Evolutionary conservation across 108 stramenopile species (phyloP), one percentile per base, ranked within the genome.

Genomic region (Fragilaria crotonensis): DNA sequence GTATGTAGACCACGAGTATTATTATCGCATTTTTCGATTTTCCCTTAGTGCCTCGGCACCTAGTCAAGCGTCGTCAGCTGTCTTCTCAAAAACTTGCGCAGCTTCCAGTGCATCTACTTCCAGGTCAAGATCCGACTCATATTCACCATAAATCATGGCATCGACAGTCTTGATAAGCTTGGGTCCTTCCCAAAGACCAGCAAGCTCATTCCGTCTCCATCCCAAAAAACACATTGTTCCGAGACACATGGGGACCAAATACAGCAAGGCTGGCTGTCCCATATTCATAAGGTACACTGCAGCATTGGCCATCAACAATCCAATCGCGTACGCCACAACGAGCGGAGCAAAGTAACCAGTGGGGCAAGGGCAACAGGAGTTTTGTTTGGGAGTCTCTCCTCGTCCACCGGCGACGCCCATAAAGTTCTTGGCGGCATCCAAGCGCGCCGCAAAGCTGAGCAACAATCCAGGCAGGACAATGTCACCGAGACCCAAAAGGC

Each of bases 231-330:
- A 32, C 53, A 93, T 81, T 25, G 84, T 84, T 32, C 94, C 94
- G 45, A 96, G 78, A 30, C 89, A 91, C 54, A 76, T 77, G 18
- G 95, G 95, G 18, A 95, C 95, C 26, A 96, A 60, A 69, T 96
- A 96, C 49, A 96, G 70, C 36, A 96, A 63, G 3, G 95, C 90
- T 5, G 95, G 94, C 68, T 96, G 96, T 5, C 93, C 94, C 76
- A 76, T 81, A 5, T 79, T 52, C 77, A 87, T 93, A 17, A 74
- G n/a, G 52, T 85, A 87, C 4, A 95, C 96, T 0, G 93, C 94
- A 27, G 77, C 51, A 60, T 95, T 94, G 17, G 96, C 93, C 79
- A 89, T 87, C 45, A 74, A 52, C 47, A 96, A 72, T 9, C 94
- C 93, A 33, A 94, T 59, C 36, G 94, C 87, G 66, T 94, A 96